Conservation (phyloP, 257 asterid genomes). For the Ballota nigra region DNA sequence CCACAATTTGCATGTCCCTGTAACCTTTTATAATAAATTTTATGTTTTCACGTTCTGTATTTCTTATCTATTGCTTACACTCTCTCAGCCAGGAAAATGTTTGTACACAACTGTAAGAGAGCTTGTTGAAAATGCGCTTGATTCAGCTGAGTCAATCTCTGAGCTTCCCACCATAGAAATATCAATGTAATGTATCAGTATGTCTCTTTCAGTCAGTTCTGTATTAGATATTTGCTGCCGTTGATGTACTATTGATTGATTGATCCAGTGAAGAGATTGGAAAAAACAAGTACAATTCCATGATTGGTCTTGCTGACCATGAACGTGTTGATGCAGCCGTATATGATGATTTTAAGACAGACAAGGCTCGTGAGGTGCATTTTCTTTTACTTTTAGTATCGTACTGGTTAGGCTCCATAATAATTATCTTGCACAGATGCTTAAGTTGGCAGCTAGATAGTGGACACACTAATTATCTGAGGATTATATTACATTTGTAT, state of each 20-base stretch:
- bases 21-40: neutral
- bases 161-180: conserved; percentile 81
- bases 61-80: conserved; percentile 3
- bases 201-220: conserved; percentile 12
- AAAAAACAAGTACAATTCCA: conserved; percentile 61
- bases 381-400: conserved; percentile 1
- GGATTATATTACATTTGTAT: conserved; percentile 13
- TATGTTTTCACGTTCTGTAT: neutral
- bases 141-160: conserved; percentile 85
- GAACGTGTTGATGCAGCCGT: conserved; percentile 76
- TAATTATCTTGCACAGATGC: conserved; percentile 7
- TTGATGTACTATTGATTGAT: conserved; percentile 24
- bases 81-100: conserved; percentile 77
- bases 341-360: conserved; percentile 85
- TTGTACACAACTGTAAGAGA: conserved; percentile 89
- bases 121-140: conserved; percentile 95
- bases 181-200: conserved; percentile 56
- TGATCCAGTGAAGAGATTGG: conserved; percentile 75
- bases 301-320: conserved; percentile 71
- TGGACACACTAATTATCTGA: conserved; percentile 14
- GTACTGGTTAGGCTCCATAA: conserved; percentile 1
- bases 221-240: neutral
- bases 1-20: too few species aligned
- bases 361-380: conserved; percentile 68
- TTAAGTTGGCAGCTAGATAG: neutral